Evolutionary conservation across 2,329 filamentous ascomycete species (phyloP).

Genomic region (Fusarium domesticum): DNA sequence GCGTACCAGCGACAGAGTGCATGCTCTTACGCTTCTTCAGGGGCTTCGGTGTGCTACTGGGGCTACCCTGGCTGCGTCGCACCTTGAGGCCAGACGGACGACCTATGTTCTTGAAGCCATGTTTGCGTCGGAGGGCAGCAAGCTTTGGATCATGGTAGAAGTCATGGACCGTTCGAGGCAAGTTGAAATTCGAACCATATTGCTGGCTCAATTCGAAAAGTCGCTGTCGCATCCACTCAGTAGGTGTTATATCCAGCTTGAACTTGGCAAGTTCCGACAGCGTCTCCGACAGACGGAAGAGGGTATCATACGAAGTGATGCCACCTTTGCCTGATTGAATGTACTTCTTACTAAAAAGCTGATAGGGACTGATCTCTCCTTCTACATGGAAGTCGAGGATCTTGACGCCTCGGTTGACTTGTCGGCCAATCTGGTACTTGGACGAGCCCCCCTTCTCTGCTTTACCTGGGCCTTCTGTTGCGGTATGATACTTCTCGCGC

Average conservation of each 20-base stretch:
- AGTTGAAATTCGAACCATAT: conserved; percentile 48
- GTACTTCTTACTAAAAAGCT: conserved; percentile 52
- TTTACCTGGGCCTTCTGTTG: conserved; percentile 33
- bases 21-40: conserved; percentile 36
- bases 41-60: conserved; percentile 24
- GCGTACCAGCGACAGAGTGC: conserved; percentile 30
- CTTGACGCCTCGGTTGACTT: conserved; percentile 53
- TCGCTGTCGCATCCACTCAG: conserved; percentile 57
- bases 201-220: conserved; percentile 47
- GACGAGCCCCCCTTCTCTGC: conserved; percentile 38
- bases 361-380: conserved; percentile 54
- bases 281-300: conserved; percentile 54
- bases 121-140: conserved; percentile 46
- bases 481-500: conserved; percentile 44
- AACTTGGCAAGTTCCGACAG: conserved; percentile 54
- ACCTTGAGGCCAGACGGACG: conserved; percentile 50
- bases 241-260: conserved; percentile 49
- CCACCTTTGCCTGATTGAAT: conserved; percentile 41
- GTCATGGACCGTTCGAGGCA: conserved; percentile 50
- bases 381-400: conserved; percentile 52
- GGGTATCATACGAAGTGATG: conserved; percentile 53
- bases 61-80: conserved; percentile 24
- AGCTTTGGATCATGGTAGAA: conserved; percentile 57
- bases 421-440: conserved; percentile 53
- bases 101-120: conserved; percentile 57